Evolutionary conservation across 345 rosid species (phyloP).

Genomic region (Gynandropsis gynandra): DNA sequence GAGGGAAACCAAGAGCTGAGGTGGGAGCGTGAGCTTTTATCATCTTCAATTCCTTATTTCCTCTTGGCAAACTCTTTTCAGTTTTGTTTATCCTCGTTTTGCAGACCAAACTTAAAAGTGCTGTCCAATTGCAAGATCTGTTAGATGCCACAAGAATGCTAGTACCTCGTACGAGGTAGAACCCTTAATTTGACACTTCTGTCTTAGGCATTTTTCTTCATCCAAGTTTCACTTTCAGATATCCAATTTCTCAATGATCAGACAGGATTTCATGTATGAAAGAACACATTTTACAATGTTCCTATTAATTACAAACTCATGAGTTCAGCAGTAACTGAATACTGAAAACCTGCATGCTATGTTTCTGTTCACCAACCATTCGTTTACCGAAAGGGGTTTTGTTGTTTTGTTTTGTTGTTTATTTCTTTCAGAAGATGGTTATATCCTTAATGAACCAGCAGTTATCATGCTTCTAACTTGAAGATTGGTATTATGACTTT

Average conservation of each 20-base stretch:
- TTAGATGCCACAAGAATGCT: constrained; percentile 95
- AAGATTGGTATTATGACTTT: constrained; percentile 9
- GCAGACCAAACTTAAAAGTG: constrained; percentile 98
- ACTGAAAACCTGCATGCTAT: constrained; percentile 4
- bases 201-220: constrained; percentile 1
- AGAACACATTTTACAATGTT: background rate
- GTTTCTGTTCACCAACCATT: constrained; percentile 4
- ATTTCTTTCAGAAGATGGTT: background rate
- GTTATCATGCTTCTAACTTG: constrained; percentile 3
- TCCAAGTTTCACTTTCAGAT: background rate
- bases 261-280: constrained; percentile 2
- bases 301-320: background rate
- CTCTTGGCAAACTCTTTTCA: background rate
- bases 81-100: constrained; percentile 16
- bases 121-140: constrained; percentile 92
- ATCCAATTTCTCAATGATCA: constrained; percentile 4
- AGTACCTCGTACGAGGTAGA: constrained; percentile 89
- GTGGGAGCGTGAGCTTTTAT: constrained; percentile 31
- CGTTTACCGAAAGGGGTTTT: background rate
- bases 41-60: background rate
- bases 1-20: constrained; percentile 90
- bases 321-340: constrained; percentile 1
- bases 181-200: constrained; percentile 9
- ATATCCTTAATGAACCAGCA: constrained; percentile 2
- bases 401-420: constrained; percentile 7